A percentile compares a stretch with the other conserved stretches of the same genome.
phyloP scores from a whole-genome alignment of 768 basidiomycete genomes.

The Lentinula boryana region DNA sequence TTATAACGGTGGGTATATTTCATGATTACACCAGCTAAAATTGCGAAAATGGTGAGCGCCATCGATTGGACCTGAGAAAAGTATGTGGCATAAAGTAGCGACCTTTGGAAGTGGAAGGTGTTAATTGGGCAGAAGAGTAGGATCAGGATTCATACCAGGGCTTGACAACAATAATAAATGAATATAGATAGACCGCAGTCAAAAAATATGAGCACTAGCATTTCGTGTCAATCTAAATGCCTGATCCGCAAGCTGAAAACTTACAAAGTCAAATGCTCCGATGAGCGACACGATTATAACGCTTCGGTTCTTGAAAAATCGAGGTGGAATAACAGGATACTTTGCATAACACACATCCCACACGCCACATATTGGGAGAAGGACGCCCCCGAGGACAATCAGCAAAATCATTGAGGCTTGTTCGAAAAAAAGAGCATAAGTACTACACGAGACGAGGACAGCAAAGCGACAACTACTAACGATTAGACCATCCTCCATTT shows the following conservation, averaged over 20 bases:
- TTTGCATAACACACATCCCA: constrained; percentile 48
- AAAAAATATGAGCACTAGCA: constrained; percentile 57
- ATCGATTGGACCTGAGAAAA: constrained; percentile 58
- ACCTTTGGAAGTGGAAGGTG: constrained; percentile 30
- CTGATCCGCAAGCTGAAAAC: constrained; percentile 8
- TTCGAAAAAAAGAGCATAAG: neutral
- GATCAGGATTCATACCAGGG: constrained; percentile 28
- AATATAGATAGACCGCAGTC: constrained; percentile 69
- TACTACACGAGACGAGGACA: neutral
- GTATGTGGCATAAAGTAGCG: constrained; percentile 48
- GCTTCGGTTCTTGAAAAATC: constrained; percentile 53
- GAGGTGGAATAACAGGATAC: constrained; percentile 53
- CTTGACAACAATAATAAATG: constrained; percentile 51
- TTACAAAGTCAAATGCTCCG: constrained; percentile 59
- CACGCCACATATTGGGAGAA: constrained; percentile 35
- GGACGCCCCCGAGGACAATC: constrained; percentile 38
- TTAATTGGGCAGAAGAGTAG: neutral
- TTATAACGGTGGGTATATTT: constrained; percentile 49
- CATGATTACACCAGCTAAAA: constrained; percentile 54
- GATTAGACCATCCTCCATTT: constrained; percentile 36
- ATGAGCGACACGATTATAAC: constrained; percentile 55
- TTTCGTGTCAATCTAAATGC: neutral
- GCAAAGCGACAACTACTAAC: constrained; percentile 24
- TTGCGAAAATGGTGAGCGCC: constrained; percentile 57
- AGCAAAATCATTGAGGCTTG: constrained; percentile 46